These are phyloP conservation scores for Babesia ovis DNA, from an alignment of 169 alveolate genomes.

Conservation along the genomic window DNA sequence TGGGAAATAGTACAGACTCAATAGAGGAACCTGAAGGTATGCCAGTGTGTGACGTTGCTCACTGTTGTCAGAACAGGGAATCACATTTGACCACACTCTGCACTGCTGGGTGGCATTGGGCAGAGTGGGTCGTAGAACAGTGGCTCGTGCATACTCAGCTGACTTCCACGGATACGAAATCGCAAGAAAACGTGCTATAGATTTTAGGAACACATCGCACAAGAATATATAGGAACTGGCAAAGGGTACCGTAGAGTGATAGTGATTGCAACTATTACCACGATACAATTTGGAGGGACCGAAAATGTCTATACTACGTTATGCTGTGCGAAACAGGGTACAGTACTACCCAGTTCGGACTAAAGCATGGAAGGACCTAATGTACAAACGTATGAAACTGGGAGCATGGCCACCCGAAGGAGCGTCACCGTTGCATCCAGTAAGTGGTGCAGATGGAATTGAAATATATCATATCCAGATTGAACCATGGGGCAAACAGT, in stretches of 20 bases:
- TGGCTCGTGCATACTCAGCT: conserved; percentile 66
- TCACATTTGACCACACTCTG: conserved; percentile 51
- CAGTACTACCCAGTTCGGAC: conserved; percentile 67
- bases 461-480: conserved; percentile 17
- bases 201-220: conserved; percentile 2
- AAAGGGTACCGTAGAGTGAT: not conserved
- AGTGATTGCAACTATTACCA: not conserved
- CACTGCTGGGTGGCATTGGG: conserved; percentile 70
- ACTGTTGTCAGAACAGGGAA: conserved; percentile 10
- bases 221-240: not conserved
- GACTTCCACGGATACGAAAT: conserved; percentile 63
- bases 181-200: conserved; percentile 36
- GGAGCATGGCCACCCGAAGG: conserved; percentile 69
- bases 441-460: not conserved
- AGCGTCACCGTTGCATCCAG: conserved; percentile 68
- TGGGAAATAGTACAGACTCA: too few relatives aligned
- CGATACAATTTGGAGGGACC: not conserved
- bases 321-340: conserved; percentile 44
- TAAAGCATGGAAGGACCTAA: conserved; percentile 64
- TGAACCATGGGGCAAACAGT: conserved; percentile 73
- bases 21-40: too few relatives aligned
- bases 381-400: conserved; percentile 57
- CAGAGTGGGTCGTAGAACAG: conserved; percentile 43
- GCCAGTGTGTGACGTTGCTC: not conserved
- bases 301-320: conserved; percentile 45